phyloP scores from a whole-genome alignment of 129 eudicot species.

The Flaveria bidentis region DNA sequence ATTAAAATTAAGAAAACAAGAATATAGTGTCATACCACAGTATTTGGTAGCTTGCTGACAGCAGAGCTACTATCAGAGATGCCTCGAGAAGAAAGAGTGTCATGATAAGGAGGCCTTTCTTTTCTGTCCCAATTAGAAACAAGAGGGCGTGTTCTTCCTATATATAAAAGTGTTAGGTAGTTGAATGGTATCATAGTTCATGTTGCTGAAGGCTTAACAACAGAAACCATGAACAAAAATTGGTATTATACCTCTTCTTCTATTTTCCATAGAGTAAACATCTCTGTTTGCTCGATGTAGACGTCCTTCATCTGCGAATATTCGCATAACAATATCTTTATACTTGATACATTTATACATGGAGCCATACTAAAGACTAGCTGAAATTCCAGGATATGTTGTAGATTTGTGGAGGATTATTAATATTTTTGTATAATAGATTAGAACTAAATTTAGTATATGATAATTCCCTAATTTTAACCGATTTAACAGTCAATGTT shows the following conservation, averaged over 20 bases:
- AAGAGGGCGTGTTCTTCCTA: constrained; percentile 68
- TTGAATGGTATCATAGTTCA: constrained; percentile 15
- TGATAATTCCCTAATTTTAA: constrained; percentile 1
- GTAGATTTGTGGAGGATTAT: background rate
- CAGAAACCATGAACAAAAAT: constrained; percentile 8
- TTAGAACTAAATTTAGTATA: background rate
- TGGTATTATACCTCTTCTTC: constrained; percentile 55
- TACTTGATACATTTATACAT: constrained; percentile 5
- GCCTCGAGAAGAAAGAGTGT: constrained; percentile 57
- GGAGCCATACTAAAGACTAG: background rate
- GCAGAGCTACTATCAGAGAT: constrained; percentile 43
- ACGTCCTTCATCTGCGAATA: constrained; percentile 65
- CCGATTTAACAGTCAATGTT: background rate
- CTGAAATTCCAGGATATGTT: background rate
- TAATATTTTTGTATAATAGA: background rate
- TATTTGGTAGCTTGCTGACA: constrained; percentile 42
- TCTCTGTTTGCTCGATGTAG: constrained; percentile 49
- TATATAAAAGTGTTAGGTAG: constrained; percentile 6
- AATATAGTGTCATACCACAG: constrained; percentile 41
- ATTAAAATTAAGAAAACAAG: background rate
- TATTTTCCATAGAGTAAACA: constrained; percentile 46
- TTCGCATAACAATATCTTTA: background rate
- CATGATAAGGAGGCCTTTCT: constrained; percentile 54
- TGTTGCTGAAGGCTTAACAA: constrained; percentile 20
- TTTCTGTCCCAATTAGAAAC: constrained; percentile 71